Evolutionary conservation across 2,329 filamentous ascomycete genomes (phyloP), one percentile per base, ranked within the genome.

Genomic region (Lecanicillium sp.): DNA sequence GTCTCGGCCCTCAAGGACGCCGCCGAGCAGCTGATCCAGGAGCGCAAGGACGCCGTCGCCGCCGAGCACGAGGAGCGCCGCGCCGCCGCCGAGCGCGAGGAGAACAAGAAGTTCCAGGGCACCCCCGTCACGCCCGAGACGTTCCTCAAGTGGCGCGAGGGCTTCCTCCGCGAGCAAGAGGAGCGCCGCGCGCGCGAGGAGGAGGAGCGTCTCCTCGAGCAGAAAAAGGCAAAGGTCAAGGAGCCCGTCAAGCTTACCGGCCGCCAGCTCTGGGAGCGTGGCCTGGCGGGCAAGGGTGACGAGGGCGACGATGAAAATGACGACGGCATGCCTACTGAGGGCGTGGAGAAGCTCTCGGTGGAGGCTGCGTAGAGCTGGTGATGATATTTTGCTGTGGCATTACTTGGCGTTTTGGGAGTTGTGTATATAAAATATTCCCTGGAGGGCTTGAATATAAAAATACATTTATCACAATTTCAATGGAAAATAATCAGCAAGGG

Each of bases 91-190:
- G 92, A 98, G 64, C 80, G 84, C 45, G 88, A 92, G 60, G 92
- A 98, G 69, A 98, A 98, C 60, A 79, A 83, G 53, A 97, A 96
- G 64, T 98, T 98, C 61, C 85, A 94, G 58, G 92, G 92, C 42
- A 87, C 87, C 27, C 72, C 79, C 22, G 92, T 98, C 15, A 97
- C 81, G n/a, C 72, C 79, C 17, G 87, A 95, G 65, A 81, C 79
- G 0, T 98, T 97, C 55, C 56, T 85, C 49, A 77, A 74, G 49
- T 98, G 92, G 92, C 73, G 87, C 40, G 80, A 81, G 29, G 75
- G 61, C 9, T 98, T 97, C 56, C 58, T 78, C 45, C 68, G 72
- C 55, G 92, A 97, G 68, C 81, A 90, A 77, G 81, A 82, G 56
- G 89, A 92, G 54, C 66, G 74, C 56, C 76, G 79, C 49, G 61